Evolutionary conservation across 192 early-diverging fungal species (phyloP).

Genomic region (Jimgerdemannia flammicorona): DNA sequence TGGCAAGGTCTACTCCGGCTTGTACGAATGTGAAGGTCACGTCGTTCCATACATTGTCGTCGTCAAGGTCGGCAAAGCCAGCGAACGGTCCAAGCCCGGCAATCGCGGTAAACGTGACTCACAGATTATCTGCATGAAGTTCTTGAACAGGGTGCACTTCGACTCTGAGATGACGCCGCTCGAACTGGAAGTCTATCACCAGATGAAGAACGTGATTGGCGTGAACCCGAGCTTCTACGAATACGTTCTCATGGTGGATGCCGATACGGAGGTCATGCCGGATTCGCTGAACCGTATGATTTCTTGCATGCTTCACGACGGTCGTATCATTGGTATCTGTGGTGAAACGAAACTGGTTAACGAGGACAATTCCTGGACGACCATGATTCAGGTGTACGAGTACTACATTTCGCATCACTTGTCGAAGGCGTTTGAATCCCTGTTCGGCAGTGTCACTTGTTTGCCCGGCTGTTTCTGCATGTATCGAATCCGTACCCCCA

Average conservation of each 20-base stretch:
- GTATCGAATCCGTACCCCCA: constrained; percentile 71
- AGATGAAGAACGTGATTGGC: constrained; percentile 96
- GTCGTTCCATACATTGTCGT: constrained; percentile 93
- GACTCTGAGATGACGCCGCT: constrained; percentile 86
- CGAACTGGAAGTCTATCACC: constrained; percentile 96
- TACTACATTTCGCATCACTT: constrained; percentile 92
- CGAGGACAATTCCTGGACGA: constrained; percentile 88
- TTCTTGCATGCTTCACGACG: constrained; percentile 76
- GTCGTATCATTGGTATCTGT: constrained; percentile 83
- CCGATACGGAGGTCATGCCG: constrained; percentile 77
- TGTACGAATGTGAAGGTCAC: constrained; percentile 90
- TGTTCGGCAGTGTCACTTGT: constrained; percentile 81
- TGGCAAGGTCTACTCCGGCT: constrained; percentile 94
- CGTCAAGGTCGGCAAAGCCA: constrained; percentile 88
- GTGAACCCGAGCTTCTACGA: constrained; percentile 79
- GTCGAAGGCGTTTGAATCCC: constrained; percentile 82
- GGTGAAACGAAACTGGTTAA: constrained; percentile 92
- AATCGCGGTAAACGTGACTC: constrained; percentile 99
- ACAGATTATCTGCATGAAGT: constrained; percentile 91
- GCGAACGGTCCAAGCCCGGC: constrained; percentile 82
- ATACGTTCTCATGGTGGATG: constrained; percentile 76
- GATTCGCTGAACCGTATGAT: constrained; percentile 89
- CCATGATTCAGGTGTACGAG: constrained; percentile 97
- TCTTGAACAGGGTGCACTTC: constrained; percentile 90
- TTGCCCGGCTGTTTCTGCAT: constrained; percentile 85